These are phyloP conservation scores for Sarcomyxa edulis DNA, from an alignment of 768 basidiomycete species.

Conservation along the genomic window DNA sequence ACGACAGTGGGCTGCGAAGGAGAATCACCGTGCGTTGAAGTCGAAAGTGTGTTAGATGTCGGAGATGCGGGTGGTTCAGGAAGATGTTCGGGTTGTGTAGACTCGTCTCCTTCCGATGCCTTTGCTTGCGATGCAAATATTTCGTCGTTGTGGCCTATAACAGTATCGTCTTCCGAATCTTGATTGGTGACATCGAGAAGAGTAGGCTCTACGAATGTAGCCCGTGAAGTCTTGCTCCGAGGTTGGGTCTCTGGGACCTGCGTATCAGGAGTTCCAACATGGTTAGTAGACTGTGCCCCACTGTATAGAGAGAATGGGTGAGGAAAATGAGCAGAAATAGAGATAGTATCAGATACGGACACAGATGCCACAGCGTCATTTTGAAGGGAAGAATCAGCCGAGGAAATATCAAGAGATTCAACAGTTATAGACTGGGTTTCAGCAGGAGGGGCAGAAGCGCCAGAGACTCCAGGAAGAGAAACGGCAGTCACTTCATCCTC, in stretches of 20 bases:
- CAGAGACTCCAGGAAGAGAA: slow-evolving; percentile 19
- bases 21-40: slow-evolving; percentile 43
- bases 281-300: slow-evolving; percentile 42
- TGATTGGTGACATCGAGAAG: slow-evolving; percentile 38
- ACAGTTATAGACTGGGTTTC: slow-evolving; percentile 10
- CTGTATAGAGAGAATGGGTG: slow-evolving; percentile 32
- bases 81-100: slow-evolving; percentile 37
- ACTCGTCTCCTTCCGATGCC: slow-evolving; percentile 12
- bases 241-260: slow-evolving; percentile 28
- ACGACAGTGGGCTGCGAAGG: slow-evolving; percentile 25
- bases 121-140: slow-evolving; percentile 13
- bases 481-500: slow-evolving; percentile 14
- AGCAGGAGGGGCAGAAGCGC: slow-evolving; percentile 15
- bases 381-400: slow-evolving; percentile 26
- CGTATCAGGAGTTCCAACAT: slow-evolving; percentile 37
- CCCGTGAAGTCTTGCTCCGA: slow-evolving; percentile 30
- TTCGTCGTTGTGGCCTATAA: slow-evolving; percentile 19
- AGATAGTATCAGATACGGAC: slow-evolving; percentile 46
- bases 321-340: slow-evolving; percentile 30
- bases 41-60: slow-evolving; percentile 44
- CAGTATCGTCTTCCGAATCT: slow-evolving; percentile 18
- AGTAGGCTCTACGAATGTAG: slow-evolving; percentile 47
- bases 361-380: slow-evolving; percentile 31
- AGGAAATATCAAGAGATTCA: slow-evolving; percentile 11
- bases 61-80: slow-evolving; percentile 59